Base-by-base conservation (phyloP, 2,329 filamentous ascomycete species). In the Hymenoscyphus albidus region DNA sequence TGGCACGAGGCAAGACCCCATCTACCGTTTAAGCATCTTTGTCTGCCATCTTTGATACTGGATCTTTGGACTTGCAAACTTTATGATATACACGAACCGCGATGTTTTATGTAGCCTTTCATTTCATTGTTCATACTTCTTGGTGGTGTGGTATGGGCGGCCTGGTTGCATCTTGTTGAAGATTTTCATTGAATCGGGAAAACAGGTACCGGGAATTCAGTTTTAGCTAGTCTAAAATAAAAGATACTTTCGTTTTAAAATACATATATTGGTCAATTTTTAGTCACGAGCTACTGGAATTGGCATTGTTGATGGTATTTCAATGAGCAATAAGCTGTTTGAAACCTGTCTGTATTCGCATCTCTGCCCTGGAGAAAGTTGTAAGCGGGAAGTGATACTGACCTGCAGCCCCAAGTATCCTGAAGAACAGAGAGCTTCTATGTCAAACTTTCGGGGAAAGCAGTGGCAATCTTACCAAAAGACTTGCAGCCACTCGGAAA, bases 161-260 rank as follows among this genome's bases (percentile, higher is more conserved):
- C 44, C 44, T 51, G 18, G 44, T 51, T 12, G 18, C 9, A 18
- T 7, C 44, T 22, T 51, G 22, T 10, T 12, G 35, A 51, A 51
- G 44, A 27, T 51, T n/a, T 22, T 51, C 35, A 35, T 35, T 10
- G 35, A 4, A 27, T 27, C 27, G 27, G 35, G 18, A n/a, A n/a
- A 10, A 51, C 9, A 18, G 18, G 44, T 10, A 18, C 22, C 7
- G 44, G 9, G 22, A n/a, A 51, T 35, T 51, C 7, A 10, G 3
- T 27, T 51, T 51, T 51, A 51, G 44, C 44, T 22, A 51, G 44
- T 51, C 44, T 51, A 51, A 18, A 51, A 51, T 51, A 51, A 18
- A 22, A 27, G 14, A 51, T 18, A 22, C 44, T 51, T 12, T 51
- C 44, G 9, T 51, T 51, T 51, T 27, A 27, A 27, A 27, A n/a